A percentile compares a stretch with the other conserved stretches of the same genome.
Conservation (phyloP, 106 monocot genomes). For the Dendrobium huoshanense region DNA sequence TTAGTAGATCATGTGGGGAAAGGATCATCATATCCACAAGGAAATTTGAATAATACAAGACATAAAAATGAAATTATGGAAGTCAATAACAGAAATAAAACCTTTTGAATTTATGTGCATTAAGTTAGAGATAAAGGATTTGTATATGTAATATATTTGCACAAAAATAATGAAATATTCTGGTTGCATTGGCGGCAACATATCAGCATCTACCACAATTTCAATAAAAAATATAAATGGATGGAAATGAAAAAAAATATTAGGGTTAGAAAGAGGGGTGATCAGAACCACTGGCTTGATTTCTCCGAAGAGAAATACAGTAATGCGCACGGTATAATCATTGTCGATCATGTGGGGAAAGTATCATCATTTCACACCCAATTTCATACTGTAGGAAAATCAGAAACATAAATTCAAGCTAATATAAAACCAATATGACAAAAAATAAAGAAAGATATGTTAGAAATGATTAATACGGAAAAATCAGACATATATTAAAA, state of each 20-base stretch:
- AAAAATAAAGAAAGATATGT: too few relatives aligned
- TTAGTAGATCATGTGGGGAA: constrained; percentile 14
- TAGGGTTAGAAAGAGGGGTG: background rate
- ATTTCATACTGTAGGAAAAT: background rate
- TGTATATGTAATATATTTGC: too few relatives aligned
- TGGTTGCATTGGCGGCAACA: background rate
- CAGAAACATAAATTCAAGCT: background rate
- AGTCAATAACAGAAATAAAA: too few relatives aligned
- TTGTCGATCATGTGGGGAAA: constrained; percentile 16
- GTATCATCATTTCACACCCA: constrained; percentile 8
- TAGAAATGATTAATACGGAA: too few relatives aligned
- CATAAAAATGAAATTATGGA: background rate
- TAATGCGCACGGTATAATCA: constrained; percentile 8
- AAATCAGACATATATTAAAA: too few relatives aligned
- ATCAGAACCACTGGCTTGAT: constrained; percentile 24
- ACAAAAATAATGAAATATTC: too few relatives aligned
- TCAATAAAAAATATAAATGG: background rate
- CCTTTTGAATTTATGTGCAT: too few relatives aligned
- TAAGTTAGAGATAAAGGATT: too few relatives aligned
- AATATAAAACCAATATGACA: too few relatives aligned
- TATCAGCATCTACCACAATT: background rate
- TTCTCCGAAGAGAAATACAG: background rate
- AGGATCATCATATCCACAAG: constrained; percentile 9
- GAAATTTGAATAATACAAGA: background rate
- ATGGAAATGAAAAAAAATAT: background rate